Conservation (phyloP, 2,329 filamentous ascomycete genomes). For the Penicillium sumatraense region DNA sequence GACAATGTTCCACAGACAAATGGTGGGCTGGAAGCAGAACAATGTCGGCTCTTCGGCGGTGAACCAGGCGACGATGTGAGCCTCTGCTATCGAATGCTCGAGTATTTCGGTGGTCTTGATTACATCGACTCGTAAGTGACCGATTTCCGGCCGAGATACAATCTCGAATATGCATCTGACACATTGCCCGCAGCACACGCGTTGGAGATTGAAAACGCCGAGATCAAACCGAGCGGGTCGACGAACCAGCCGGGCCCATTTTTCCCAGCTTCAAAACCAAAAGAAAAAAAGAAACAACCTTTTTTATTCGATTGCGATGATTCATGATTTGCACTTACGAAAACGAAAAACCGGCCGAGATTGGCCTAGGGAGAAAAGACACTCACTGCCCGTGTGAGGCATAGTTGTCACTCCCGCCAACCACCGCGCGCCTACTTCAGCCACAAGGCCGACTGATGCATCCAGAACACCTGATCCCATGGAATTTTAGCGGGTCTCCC, state of each 20-base stretch:
- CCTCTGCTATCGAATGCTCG: constrained; percentile 55
- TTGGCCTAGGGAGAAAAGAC: constrained; percentile 12
- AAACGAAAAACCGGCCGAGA: constrained; percentile 20
- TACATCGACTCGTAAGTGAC: constrained; percentile 50
- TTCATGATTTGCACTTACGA: constrained; percentile 22
- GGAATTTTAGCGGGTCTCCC: constrained; percentile 35
- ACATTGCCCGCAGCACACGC: constrained; percentile 16
- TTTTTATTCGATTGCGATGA: constrained; percentile 24
- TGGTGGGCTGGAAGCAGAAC: constrained; percentile 43
- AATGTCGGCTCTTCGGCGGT: constrained; percentile 51
- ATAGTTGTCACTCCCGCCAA: constrained; percentile 8
- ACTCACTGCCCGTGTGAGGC: background rate
- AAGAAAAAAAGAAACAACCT: constrained; percentile 23
- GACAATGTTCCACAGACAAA: constrained; percentile 37
- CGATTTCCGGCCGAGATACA: background rate
- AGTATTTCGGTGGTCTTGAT: constrained; percentile 55
- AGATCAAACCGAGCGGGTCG: background rate
- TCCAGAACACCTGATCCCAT: constrained; percentile 35
- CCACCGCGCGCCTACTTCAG: constrained; percentile 21
- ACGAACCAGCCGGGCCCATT: constrained; percentile 11
- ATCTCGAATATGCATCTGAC: constrained; percentile 24
- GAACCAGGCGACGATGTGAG: constrained; percentile 49
- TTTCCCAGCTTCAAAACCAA: constrained; percentile 5
- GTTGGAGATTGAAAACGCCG: constrained; percentile 32
- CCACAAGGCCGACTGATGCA: constrained; percentile 11